Percentiles rank a stretch among this genome's conserved stretches.
These are phyloP conservation scores for Penicillium olsonii DNA, from an alignment of 2,329 filamentous ascomycete species.

Conservation along the genomic window DNA sequence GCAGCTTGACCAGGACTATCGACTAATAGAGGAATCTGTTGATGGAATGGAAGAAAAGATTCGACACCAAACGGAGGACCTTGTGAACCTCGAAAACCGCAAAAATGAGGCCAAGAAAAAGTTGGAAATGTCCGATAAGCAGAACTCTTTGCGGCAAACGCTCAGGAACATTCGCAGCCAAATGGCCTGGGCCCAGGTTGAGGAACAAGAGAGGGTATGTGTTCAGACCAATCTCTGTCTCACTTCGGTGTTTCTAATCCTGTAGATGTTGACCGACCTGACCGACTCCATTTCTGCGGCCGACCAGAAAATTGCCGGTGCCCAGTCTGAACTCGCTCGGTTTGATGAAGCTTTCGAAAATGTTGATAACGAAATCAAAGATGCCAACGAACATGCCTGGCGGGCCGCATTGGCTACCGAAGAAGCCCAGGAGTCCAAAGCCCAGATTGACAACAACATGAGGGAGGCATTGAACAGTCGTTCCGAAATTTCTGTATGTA, in stretches of 20 bases:
- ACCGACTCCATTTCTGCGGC: constrained; percentile 36
- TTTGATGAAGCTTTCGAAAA: constrained; percentile 52
- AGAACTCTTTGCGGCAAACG: constrained; percentile 64
- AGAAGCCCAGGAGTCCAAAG: constrained; percentile 50
- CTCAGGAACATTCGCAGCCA: constrained; percentile 64
- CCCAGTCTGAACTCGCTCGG: constrained; percentile 44
- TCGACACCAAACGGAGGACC: constrained; percentile 61
- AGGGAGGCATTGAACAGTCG: constrained; percentile 58
- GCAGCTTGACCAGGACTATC: constrained; percentile 87
- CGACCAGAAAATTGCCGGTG: constrained; percentile 52
- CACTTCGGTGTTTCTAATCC: constrained; percentile 10
- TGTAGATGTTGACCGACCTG: constrained; percentile 39
- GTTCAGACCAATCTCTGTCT: constrained; percentile 6
- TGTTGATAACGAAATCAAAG: constrained; percentile 39
- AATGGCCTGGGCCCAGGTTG: constrained; percentile 84
- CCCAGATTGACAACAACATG: constrained; percentile 52
- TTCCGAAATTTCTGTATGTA: constrained; percentile 51
- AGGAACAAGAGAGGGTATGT: constrained; percentile 65
- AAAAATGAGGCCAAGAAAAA: constrained; percentile 65
- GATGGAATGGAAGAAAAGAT: constrained; percentile 71
- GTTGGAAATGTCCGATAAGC: constrained; percentile 65
- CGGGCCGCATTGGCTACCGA: constrained; percentile 48
- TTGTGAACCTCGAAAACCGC: constrained; percentile 60
- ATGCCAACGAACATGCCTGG: constrained; percentile 45
- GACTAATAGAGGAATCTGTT: constrained; percentile 74